Evolutionary conservation across 192 early-diverging fungal genomes (phyloP).

Genomic region (Gamsiella multidivaricata): DNA sequence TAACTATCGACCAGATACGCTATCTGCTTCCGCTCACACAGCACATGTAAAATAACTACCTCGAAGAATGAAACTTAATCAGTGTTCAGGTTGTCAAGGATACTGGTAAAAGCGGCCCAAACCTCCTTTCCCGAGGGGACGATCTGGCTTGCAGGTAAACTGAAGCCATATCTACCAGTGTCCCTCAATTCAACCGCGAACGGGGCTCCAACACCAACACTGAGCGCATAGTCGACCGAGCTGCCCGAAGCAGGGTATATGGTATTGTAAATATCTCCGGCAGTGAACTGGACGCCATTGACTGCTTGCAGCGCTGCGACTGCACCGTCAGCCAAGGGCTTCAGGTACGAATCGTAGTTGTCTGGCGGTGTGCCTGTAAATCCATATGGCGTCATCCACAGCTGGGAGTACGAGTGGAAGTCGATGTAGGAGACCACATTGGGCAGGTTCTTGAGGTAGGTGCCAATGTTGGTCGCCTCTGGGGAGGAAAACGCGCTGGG

Average conservation of each 20-base stretch:
- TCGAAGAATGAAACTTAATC: background rate
- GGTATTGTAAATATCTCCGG: constrained; percentile 57
- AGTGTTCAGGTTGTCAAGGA: constrained; percentile 24
- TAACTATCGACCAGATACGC: too few species aligned
- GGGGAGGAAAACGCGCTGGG: constrained; percentile 51
- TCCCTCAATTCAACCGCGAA: constrained; percentile 45
- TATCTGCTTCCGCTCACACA: background rate
- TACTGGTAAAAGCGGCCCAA: constrained; percentile 28
- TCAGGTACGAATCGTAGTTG: constrained; percentile 34
- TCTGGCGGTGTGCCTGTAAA: constrained; percentile 23
- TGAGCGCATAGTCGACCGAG: constrained; percentile 62
- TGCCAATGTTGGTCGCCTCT: constrained; percentile 58
- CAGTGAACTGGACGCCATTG: constrained; percentile 54
- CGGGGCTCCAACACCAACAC: constrained; percentile 9
- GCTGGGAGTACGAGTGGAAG: constrained; percentile 65
- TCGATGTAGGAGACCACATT: constrained; percentile 59
- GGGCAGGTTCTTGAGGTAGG: constrained; percentile 51
- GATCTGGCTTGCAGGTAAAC: constrained; percentile 32
- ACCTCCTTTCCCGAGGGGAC: constrained; percentile 33
- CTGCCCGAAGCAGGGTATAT: constrained; percentile 65
- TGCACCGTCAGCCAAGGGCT: constrained; percentile 25
- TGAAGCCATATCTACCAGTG: constrained; percentile 39
- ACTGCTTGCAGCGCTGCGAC: constrained; percentile 23
- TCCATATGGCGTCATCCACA: constrained; percentile 52
- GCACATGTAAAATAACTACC: background rate